Evolutionary conservation across 306 rosid species (phyloP).

Genomic region (Luffa acutangula): DNA sequence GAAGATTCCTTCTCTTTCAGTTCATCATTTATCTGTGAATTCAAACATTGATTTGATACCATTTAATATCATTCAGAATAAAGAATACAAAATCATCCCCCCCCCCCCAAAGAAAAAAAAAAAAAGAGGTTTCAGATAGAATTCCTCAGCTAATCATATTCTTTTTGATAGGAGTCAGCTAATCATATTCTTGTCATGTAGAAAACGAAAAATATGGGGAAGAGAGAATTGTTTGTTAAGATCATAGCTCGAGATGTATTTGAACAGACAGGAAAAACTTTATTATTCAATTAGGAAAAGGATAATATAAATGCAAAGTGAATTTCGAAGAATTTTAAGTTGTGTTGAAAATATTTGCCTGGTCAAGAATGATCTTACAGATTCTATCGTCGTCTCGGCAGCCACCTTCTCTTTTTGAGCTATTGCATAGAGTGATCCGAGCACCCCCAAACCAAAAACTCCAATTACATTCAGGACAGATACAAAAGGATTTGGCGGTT

Average conservation of each 20-base stretch:
- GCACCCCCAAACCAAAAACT: conserved; percentile 47
- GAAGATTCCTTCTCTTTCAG: conserved; percentile 64
- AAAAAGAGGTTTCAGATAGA: neutral
- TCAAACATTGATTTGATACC: conserved; percentile 20
- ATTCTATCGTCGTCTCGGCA: conserved; percentile 40
- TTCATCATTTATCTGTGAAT: conserved; percentile 50
- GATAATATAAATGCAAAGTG: neutral
- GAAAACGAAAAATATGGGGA: neutral
- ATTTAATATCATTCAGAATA: conserved; percentile 7
- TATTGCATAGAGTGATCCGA: conserved; percentile 59
- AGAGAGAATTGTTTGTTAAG: neutral
- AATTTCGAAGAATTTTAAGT: conserved; percentile 10
- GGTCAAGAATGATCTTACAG: conserved; percentile 43
- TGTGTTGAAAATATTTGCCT: conserved; percentile 7
- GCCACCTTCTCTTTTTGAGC: conserved; percentile 48
- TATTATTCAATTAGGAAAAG: neutral
- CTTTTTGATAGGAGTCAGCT: too few species aligned
- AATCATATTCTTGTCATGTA: neutral
- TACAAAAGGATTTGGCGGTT: conserved; percentile 28
- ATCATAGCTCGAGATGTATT: neutral
- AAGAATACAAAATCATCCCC: neutral
- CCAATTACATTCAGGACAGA: conserved; percentile 56
- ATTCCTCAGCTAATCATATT: too few species aligned
- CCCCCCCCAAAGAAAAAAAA: neutral
- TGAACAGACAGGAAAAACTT: neutral